Evolutionary conservation across 176 grass and related monocot genomes (phyloP).

Genomic region (Leersia perrieri): DNA sequence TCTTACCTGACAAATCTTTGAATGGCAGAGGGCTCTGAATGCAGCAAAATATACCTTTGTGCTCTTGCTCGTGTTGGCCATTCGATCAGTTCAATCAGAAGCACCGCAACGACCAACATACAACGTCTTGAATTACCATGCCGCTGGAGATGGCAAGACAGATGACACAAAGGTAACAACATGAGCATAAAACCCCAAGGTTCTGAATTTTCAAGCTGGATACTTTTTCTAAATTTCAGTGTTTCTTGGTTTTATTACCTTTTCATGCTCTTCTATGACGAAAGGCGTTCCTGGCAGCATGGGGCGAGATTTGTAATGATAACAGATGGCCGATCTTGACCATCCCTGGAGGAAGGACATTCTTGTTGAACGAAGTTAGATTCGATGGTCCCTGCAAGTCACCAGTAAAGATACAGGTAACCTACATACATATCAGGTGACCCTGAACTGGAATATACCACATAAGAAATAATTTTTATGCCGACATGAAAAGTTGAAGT

Average conservation of each 20-base stretch:
- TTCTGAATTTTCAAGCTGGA: not conserved
- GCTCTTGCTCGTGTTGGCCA: constrained; percentile 16
- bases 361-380: constrained; percentile 32
- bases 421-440: not conserved
- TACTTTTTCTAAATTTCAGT: not conserved
- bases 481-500: not conserved
- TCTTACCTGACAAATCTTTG: not conserved
- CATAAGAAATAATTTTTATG: not conserved
- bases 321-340: not conserved
- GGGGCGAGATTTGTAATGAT: constrained; percentile 46
- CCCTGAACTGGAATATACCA: not conserved
- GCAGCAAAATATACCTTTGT: not conserved
- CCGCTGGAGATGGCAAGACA: constrained; percentile 41
- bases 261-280: not conserved
- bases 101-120: not conserved
- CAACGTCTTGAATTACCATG: constrained; percentile 44
- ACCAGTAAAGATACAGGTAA: constrained; percentile 45
- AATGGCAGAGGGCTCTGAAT: not conserved
- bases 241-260: not conserved
- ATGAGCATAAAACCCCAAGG: not conserved
- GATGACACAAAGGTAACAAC: constrained; percentile 46
- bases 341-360: constrained; percentile 38
- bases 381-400: constrained; percentile 52
- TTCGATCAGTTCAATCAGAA: not conserved
- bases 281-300: constrained; percentile 54